Evolutionary conservation across 768 basidiomycete genomes (phyloP), one percentile per base, ranked within the genome.

Genomic region (Hypsizygus marmoreus): DNA sequence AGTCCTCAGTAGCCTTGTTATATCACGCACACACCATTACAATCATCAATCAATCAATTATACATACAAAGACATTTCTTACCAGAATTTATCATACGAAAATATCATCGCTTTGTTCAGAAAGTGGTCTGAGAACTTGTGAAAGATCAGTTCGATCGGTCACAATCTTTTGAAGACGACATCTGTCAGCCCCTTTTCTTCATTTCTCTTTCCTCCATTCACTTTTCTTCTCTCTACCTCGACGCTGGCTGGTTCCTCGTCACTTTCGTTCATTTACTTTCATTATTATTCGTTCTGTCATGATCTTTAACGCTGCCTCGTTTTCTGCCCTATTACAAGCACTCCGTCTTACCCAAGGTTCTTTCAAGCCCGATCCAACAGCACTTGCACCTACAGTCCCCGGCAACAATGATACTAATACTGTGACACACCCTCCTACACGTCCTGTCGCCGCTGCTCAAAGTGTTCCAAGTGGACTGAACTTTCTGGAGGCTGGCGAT

Each of bases 1-100:
- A 58, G 54, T 57, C 49, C 41, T 41, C 40, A 59, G 56, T 65
- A 61, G 53, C 50, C 45, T 54, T 49, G 43, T 53, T 57, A 52
- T 58, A 54, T 57, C 46, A 62, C 50, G 64, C 72, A 72, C 60
- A 62, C 42, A 64, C 53, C 71, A 69, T 60, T 64, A 70, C 61
- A 39, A 53, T 58, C 56, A 38, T 30, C 57, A 61, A 51, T 47
- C 56, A 55, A 59, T 51, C 47, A 50, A 28, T 54, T 38, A 55
- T 45, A 45, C 31, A 61, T 45, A 62, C 57, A 64, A 54, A 64
- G 60, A 60, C 49, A 58, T 49, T 57, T 50, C 49, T 55, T 48
- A 61, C 30, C 29, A 30, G 14, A 20, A 45, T 43, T 24, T 28
- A 35, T n/a, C 39, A 31, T 25, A 23, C 22, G 11, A 16, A 32